Evolutionary conservation across 805 yeast species (phyloP), one percentile per base, ranked within the genome.

Genomic region (Saturnispora saitoi): DNA sequence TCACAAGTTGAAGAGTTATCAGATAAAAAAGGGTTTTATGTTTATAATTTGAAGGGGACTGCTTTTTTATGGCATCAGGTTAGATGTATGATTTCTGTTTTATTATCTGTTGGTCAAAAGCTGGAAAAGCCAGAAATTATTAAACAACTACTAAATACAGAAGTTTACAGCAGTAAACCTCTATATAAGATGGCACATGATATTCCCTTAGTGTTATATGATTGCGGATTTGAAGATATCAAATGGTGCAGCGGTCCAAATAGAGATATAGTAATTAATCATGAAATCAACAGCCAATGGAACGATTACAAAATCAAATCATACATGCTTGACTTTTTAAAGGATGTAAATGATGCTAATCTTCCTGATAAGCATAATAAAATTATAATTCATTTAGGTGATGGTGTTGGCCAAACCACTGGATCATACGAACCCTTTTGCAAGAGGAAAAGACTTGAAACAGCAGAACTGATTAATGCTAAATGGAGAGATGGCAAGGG

Each of bases 31-130:
- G 78, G 75, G 4, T 71, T 77, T 48, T 85, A 72, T 58, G 82
- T 81, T 49, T 80, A 91, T 62, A 89, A 88, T 61, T 68, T 93
- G 47, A 72, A 76, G 53, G 99, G 99, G 0, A 71, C 86, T 1
- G 99, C 98, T 8, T 93, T 93, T 57, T 67, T 93, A 48, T 93
- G 98, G 98, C 98, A 93, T 63, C 99, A 93, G 65, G 99, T 93
- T 17, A 76, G 99, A 50, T 89, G 95, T 56, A 93, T 93, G 93
- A 78, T 89, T 69, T 96, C 95, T 0, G 70, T 85, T 10, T 63
- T 93, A 48, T 78, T 93, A 47, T 65, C 84, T 22, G 80, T 89
- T 7, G 99, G 96, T 0, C 95, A 89, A 63, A 70, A 70, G 14
- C 71, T 77, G 19, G 99, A 93, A 63, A 49, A 61, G 0, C 83